These are phyloP conservation scores for Xerocomellus amylosporus DNA, from an alignment of 768 basidiomycete genomes.

Conservation along the genomic window DNA sequence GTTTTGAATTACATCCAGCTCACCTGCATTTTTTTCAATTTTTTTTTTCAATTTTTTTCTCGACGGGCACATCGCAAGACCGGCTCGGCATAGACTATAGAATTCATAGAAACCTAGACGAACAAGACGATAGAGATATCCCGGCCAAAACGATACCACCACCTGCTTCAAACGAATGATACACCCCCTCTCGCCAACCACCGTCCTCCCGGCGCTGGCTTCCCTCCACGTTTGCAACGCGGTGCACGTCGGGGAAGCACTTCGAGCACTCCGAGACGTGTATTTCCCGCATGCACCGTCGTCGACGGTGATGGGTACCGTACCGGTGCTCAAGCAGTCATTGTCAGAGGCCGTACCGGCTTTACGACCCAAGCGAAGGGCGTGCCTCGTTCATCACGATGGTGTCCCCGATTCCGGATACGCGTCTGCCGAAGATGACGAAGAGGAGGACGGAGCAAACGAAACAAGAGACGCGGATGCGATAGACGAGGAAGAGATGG, in stretches of 20 bases:
- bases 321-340: conserved; percentile 20
- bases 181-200: conserved; percentile 38
- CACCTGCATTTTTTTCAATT: not conserved
- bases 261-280: conserved; percentile 45
- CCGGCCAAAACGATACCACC: conserved; percentile 9
- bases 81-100: conserved; percentile 15
- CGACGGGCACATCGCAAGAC: not conserved
- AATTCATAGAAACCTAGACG: conserved; percentile 9
- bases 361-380: conserved; percentile 27
- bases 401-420: conserved; percentile 72
- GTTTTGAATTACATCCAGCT: conserved; percentile 8
- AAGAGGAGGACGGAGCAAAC: conserved; percentile 32
- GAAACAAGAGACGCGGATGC: conserved; percentile 11
- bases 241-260: conserved; percentile 37
- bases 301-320: not conserved
- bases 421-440: conserved; percentile 68
- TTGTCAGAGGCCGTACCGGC: conserved; percentile 13
- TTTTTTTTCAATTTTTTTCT: not conserved
- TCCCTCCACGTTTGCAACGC: conserved; percentile 38
- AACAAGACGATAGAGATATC: conserved; percentile 7
- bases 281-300: conserved; percentile 46
- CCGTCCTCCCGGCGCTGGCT: conserved; percentile 57
- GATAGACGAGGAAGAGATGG: not conserved
- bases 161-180: conserved; percentile 11
- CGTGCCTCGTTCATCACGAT: conserved; percentile 35